phyloP scores from a whole-genome alignment of 2,329 filamentous ascomycete species.

The Fusarium anthophilum region DNA sequence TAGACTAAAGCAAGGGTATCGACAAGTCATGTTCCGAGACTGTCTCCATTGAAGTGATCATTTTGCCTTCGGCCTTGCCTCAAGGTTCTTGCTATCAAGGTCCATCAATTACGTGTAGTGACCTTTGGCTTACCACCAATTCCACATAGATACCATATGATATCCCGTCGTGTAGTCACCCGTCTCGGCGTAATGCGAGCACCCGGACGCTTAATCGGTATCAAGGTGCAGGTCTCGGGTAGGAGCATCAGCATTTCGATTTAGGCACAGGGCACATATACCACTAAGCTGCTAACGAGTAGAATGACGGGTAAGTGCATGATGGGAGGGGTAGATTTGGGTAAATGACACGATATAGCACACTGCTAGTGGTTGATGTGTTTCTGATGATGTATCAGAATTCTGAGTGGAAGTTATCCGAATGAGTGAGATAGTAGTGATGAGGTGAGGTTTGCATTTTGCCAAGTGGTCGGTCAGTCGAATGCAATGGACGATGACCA shows the following conservation, averaged over 20 bases:
- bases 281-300: not conserved
- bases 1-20: not conserved
- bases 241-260: conserved; percentile 5
- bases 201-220: conserved; percentile 22
- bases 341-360: not conserved
- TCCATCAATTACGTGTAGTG: not conserved
- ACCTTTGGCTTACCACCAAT: not conserved
- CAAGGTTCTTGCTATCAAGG: conserved; percentile 3
- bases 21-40: too few relatives aligned
- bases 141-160: conserved; percentile 11
- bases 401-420: not conserved
- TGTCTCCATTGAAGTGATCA: not conserved
- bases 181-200: conserved; percentile 15
- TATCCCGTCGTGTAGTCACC: conserved; percentile 2
- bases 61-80: not conserved
- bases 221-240: conserved; percentile 28
- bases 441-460: conserved; percentile 6
- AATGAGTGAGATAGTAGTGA: not conserved
- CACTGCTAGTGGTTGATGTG: not conserved
- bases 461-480: not conserved
- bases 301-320: conserved; percentile 15
- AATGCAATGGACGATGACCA: not conserved
- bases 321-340: not conserved
- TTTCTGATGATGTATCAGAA: conserved; percentile 22
- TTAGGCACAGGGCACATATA: not conserved